Conservation (phyloP, 1,139 yeast genomes). For the Geotrichum fermentans region DNA sequence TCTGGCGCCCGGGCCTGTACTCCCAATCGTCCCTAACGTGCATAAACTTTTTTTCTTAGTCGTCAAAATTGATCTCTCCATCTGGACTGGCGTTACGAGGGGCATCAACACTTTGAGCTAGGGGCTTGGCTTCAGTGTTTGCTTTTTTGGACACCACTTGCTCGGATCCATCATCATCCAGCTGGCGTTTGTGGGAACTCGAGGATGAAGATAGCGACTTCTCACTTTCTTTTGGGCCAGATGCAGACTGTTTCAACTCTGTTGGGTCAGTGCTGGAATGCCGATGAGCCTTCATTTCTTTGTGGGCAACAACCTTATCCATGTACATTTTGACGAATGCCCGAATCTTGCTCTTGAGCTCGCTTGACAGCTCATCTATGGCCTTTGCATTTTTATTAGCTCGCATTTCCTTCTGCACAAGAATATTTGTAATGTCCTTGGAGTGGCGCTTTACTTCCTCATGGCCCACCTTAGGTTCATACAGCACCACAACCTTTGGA, state of each 20-base stretch:
- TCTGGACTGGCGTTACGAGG: neutral
- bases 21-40: too few relatives aligned
- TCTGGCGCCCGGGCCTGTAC: too few relatives aligned
- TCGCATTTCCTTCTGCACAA: conserved; percentile 57
- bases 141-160: neutral
- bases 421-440: conserved; percentile 43
- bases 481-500: conserved; percentile 71
- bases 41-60: neutral
- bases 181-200: neutral
- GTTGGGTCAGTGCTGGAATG: too few relatives aligned
- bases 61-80: neutral
- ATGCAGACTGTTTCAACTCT: too few relatives aligned
- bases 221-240: too few relatives aligned
- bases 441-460: conserved; percentile 76
- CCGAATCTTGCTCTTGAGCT: conserved; percentile 65
- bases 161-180: neutral
- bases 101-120: too few relatives aligned
- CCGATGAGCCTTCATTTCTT: neutral
- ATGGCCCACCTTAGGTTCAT: conserved; percentile 61
- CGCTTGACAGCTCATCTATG: conserved; percentile 52
- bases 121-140: neutral
- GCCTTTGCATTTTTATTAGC: conserved; percentile 27
- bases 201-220: too few relatives aligned
- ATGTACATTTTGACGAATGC: conserved; percentile 61
- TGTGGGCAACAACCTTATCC: conserved; percentile 48